Evolutionary conservation across 116 monocot genomes (phyloP), one percentile per base, ranked within the genome.

Genomic region (Trichopus zeylanicus): DNA sequence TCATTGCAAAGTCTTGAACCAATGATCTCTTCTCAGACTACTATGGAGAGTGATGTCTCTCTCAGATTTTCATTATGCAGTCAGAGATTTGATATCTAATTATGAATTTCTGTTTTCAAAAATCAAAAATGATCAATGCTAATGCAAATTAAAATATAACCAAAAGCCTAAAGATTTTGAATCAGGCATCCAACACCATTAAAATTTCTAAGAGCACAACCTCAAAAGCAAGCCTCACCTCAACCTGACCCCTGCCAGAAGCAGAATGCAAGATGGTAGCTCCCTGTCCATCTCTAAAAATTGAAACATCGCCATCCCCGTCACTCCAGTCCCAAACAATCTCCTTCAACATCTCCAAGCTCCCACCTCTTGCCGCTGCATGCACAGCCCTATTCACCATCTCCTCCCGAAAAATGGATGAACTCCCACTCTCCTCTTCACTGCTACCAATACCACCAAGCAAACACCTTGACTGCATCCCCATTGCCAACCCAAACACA

Each of bases 251-350:
- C 64, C 81, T 73, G 1, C 60, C 90, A 18, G 91, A 67, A 29
- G 97, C 97, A 29, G 97, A 73, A 71, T 97, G 97, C 67, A 97
- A 64, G 55, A 93, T 42, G 3, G 93, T 93, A 24, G 79, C 76
- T 4, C 93, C 89, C 67, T 80, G 76, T 23, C 39, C 67, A 69
- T 93, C 93, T 66, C 85, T 71, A 37, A 70, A 82, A 39, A 23
- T 78, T 70, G 78, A 51, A 51, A 78, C 66, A 69, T 93, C 73
- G 0, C 42, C 32, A 27, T n/a, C n/a, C n/a, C n/a, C n/a, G n/a
- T n/a, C n/a, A n/a, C n/a, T n/a, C n/a, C 70, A 67, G 0, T 64
- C 72, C 10, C n/a, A 29, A 42, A 88, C 67, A 58, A 88, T 67
- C 68, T 85, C 85, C 59, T 33, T 75, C 51, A 93, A 31, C 26